These are phyloP conservation scores for Lasiosphaeriaceae sp. DNA, from an alignment of 495 filamentous ascomycete genomes.

Conservation along the genomic window DNA sequence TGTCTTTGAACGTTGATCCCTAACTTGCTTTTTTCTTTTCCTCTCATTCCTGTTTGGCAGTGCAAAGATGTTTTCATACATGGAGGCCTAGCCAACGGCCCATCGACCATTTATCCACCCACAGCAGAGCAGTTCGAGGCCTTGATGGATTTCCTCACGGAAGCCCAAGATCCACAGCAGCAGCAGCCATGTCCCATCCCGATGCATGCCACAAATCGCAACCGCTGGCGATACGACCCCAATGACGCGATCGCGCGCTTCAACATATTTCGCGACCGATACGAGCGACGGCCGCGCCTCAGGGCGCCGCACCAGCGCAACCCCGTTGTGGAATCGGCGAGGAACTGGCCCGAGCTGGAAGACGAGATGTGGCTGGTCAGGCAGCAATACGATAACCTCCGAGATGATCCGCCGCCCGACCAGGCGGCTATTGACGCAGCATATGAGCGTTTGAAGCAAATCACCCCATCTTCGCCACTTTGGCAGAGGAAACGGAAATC, in stretches of 20 bases:
- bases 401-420: background rate
- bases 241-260: background rate
- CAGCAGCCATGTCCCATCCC: background rate
- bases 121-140: background rate
- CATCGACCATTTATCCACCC: background rate
- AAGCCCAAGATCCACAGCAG: background rate
- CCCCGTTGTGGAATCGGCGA: background rate
- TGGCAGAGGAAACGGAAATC: no score
- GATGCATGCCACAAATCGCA: background rate
- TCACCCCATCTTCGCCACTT: slow-evolving; percentile 1
- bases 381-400: background rate
- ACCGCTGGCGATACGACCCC: background rate
- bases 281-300: background rate
- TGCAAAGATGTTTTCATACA: background rate
- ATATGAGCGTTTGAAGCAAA: background rate
- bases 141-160: background rate
- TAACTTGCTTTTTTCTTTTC: background rate
- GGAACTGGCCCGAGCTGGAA: background rate
- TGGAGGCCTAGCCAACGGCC: background rate
- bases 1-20: no score
- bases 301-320: background rate
- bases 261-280: background rate
- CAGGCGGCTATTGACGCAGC: background rate
- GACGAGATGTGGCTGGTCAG: background rate
- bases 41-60: background rate